These are phyloP conservation scores for Microstroma glucosiphilum DNA, from an alignment of 1,284 basidiomycete genomes.

Conservation along the genomic window DNA sequence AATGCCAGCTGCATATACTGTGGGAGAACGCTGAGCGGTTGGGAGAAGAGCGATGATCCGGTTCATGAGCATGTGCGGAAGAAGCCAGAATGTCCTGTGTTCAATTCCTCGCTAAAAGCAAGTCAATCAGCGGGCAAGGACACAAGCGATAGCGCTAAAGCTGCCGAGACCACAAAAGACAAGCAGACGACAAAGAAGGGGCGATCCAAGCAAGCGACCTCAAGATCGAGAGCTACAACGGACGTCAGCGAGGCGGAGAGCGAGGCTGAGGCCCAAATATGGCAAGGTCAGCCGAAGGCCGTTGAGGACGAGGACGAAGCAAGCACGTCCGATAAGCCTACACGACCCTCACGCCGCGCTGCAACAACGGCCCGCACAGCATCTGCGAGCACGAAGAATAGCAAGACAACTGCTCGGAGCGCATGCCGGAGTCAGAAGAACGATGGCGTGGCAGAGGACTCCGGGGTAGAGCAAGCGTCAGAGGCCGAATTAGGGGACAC, in stretches of 20 bases:
- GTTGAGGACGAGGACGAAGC: no score
- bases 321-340: no score
- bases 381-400: no score
- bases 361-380: no score
- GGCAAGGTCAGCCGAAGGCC: constrained; percentile 7
- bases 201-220: not conserved
- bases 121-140: constrained; percentile 3
- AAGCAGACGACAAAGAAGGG: not conserved
- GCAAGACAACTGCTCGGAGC: constrained; percentile 6
- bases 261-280: not conserved
- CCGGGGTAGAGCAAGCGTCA: not conserved
- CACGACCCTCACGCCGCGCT: no score
- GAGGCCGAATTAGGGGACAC: constrained; percentile 5
- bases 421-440: constrained; percentile 7
- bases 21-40: constrained; percentile 40
- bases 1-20: constrained; percentile 49
- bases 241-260: constrained; percentile 8
- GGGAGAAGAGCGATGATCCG: constrained; percentile 50
- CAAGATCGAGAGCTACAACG: not conserved
- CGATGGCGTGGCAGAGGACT: constrained; percentile 10
- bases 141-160: not conserved
- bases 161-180: not conserved
- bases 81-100: constrained; percentile 45
- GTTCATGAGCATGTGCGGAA: constrained; percentile 45
- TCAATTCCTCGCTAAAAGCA: constrained; percentile 28